Conservation (phyloP, 371 early-diverging fungal genomes). For the Parasitella parasitica region DNA sequence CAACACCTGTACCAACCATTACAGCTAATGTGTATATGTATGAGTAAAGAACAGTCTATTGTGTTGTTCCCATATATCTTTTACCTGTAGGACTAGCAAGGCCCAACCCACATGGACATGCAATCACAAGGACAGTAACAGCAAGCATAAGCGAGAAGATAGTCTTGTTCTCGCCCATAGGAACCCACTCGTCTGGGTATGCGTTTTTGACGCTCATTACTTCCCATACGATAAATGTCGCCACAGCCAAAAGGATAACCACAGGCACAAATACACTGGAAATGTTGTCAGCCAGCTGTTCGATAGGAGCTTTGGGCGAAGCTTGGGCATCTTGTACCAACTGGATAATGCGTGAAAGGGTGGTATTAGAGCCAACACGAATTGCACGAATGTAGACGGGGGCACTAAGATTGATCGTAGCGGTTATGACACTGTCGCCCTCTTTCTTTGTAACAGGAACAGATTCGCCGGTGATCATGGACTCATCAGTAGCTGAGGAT, state of each 20-base stretch:
- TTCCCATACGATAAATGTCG: slow-evolving; percentile 61
- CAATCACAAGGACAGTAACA: slow-evolving; percentile 70
- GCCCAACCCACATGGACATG: slow-evolving; percentile 74
- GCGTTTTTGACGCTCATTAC: slow-evolving; percentile 33
- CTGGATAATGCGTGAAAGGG: slow-evolving; percentile 63
- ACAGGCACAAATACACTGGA: slow-evolving; percentile 61
- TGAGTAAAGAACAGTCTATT: no score
- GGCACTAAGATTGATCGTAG: slow-evolving; percentile 59
- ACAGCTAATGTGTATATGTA: no score
- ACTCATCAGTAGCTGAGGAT: slow-evolving; percentile 66
- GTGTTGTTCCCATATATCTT: no score
- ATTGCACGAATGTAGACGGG: slow-evolving; percentile 61
- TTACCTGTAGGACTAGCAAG: slow-evolving; percentile 76
- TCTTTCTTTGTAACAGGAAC: slow-evolving; percentile 67
- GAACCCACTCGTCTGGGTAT: slow-evolving; percentile 48
- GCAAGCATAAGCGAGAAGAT: slow-evolving; percentile 45
- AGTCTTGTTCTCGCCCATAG: slow-evolving; percentile 42
- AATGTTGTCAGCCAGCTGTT: slow-evolving; percentile 64
- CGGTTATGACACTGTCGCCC: slow-evolving; percentile 56
- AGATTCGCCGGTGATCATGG: slow-evolving; percentile 85
- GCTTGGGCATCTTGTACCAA: slow-evolving; percentile 72
- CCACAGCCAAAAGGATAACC: slow-evolving; percentile 55
- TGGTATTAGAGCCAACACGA: slow-evolving; percentile 60
- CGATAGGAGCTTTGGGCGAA: slow-evolving; percentile 65
- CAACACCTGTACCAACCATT: slow-evolving; percentile 89